phyloP scores from a whole-genome alignment of 2,329 filamentous ascomycete genomes.

The Neofusicoccum ribis region DNA sequence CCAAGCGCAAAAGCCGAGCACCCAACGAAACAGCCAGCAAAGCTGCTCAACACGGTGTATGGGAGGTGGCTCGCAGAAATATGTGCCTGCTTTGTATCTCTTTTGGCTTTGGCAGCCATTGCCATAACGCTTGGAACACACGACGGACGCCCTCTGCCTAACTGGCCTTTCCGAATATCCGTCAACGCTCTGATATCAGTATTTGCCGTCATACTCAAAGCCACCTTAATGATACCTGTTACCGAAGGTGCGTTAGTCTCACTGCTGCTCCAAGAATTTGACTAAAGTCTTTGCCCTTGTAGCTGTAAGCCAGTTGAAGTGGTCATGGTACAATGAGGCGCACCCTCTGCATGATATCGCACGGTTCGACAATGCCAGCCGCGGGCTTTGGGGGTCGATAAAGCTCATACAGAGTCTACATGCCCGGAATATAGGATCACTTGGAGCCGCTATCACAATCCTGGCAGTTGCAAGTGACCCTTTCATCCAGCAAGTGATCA shows the following conservation, averaged over 20 bases:
- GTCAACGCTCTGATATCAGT: neutral
- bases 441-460: neutral
- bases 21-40: too few species aligned
- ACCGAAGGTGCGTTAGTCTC: neutral
- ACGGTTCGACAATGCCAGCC: neutral
- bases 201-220: slow-evolving; percentile 4
- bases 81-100: neutral
- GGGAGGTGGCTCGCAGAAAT: neutral
- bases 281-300: neutral
- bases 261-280: too few species aligned
- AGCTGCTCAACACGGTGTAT: too few species aligned
- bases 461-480: neutral
- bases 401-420: neutral
- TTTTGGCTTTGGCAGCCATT: neutral
- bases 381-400: neutral
- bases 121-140: neutral
- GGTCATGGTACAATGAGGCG: neutral
- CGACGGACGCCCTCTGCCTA: neutral
- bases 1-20: too few species aligned
- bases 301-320: slow-evolving; percentile 2
- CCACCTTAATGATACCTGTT: slow-evolving; percentile 1
- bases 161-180: neutral
- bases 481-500: slow-evolving; percentile 5
- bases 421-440: neutral
- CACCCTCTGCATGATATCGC: neutral